These are phyloP conservation scores for Rubia balearica DNA, from an alignment of 305 asterid species.

Conservation along the genomic window DNA sequence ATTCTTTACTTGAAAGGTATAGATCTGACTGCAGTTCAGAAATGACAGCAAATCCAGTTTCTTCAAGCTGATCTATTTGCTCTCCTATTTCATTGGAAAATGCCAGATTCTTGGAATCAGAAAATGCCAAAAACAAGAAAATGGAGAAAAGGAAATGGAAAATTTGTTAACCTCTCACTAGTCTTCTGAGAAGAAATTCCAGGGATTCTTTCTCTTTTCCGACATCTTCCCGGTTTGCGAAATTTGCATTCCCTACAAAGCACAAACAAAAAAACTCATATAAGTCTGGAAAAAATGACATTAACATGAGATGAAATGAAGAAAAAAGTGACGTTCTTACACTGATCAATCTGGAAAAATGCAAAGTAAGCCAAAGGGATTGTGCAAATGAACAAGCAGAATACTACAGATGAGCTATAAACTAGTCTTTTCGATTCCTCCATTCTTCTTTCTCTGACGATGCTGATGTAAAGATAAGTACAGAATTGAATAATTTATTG, in stretches of 20 bases:
- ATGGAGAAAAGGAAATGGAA: neutral
- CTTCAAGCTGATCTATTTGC: slow-evolving; percentile 29
- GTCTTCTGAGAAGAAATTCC: slow-evolving; percentile 16
- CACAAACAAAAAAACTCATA: neutral
- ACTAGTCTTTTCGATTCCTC: slow-evolving; percentile 14
- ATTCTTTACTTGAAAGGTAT: slow-evolving; percentile 32
- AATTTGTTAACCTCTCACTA: slow-evolving; percentile 14
- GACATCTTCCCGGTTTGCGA: slow-evolving; percentile 2
- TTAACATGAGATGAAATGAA: neutral
- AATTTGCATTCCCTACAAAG: slow-evolving; percentile 13
- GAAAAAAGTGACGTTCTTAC: slow-evolving; percentile 3
- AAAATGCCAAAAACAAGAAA: too few relatives aligned
- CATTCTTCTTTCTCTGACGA: slow-evolving; percentile 9
- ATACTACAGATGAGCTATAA: slow-evolving; percentile 8
- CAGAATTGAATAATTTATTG: neutral
- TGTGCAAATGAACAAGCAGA: slow-evolving; percentile 15
- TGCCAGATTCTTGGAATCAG: neutral
- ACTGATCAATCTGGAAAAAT: slow-evolving; percentile 19
- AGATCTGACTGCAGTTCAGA: slow-evolving; percentile 34
- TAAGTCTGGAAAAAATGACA: neutral
- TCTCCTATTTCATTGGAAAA: slow-evolving; percentile 30
- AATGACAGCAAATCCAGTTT: slow-evolving; percentile 39
- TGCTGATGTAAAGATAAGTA: neutral
- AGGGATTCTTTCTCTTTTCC: slow-evolving; percentile 3
- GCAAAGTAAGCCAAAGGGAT: slow-evolving; percentile 20